Evolutionary conservation across 108 stramenopile genomes (phyloP).

Genomic region (Cafeteria roenbergensis): DNA sequence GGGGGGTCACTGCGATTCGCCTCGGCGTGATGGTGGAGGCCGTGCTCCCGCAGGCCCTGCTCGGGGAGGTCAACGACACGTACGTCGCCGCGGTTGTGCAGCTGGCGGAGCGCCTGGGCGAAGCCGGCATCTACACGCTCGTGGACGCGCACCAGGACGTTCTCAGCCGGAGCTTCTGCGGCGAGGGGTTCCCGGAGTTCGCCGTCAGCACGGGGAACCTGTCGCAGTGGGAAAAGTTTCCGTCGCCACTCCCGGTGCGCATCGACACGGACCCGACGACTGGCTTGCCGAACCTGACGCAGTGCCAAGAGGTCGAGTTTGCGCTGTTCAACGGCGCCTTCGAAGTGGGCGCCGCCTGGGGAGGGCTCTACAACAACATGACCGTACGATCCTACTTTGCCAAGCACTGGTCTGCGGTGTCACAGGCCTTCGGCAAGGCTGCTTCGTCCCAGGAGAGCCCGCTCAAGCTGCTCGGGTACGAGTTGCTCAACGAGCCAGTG

Average conservation of each 20-base stretch:
- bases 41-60: slow-evolving; percentile 2
- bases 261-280: background rate
- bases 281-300: slow-evolving; percentile 14
- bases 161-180: slow-evolving; percentile 25
- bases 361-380: slow-evolving; percentile 12
- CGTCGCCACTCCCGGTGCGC: slow-evolving; percentile 20
- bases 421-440: no score
- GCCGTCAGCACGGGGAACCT: slow-evolving; percentile 2
- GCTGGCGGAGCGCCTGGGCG: slow-evolving; percentile 11
- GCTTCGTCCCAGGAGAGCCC: no score
- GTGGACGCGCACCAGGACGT: slow-evolving; percentile 28
- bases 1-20: slow-evolving; percentile 20
- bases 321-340: background rate
- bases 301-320: slow-evolving; percentile 13
- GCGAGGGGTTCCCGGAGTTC: slow-evolving; percentile 21
- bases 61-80: slow-evolving; percentile 12
- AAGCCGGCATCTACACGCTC: slow-evolving; percentile 16
- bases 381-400: background rate
- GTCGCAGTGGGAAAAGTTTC: background rate
- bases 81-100: slow-evolving; percentile 6
- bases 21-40: slow-evolving; percentile 25
- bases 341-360: slow-evolving; percentile 12
- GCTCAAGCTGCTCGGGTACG: slow-evolving; percentile 23
- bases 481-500: slow-evolving; percentile 12
- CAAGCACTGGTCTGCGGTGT: slow-evolving; percentile 14